Evolutionary conservation across 225 moss, liverwort and hornwort species (phyloP), one percentile per base, ranked within the genome.

Genomic region (Sphagnum tenellum): DNA sequence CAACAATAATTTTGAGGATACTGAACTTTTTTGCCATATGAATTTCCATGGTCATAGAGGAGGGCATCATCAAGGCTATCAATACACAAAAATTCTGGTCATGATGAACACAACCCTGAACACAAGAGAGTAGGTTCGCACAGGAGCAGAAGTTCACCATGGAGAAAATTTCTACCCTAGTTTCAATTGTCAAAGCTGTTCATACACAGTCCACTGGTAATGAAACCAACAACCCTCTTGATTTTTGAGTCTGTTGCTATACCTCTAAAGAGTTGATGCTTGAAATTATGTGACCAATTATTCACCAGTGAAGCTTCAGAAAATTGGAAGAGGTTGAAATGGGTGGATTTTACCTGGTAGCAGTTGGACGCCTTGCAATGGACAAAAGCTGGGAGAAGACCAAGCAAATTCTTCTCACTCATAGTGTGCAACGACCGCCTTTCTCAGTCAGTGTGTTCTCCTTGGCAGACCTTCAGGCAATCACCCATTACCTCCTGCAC

Each of bases 381-480:
- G 71, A 77, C 66, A 76, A 77, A 68, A 96, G 96, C 61, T 96
- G 96, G 96, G 88, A 89, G 50, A 79, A 92, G 64, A 80, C 87
- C 3, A 96, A 89, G 80, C 74, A 83, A 46, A 77, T 92, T 46
- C 76, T 96, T 2, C 76, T 92, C 44, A 82, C 76, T 54, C 96
- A 90, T 55, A 90, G 88, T 65, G 90, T 96, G 48, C 96, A 96
- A 60, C 82, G 92, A 13, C 96, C 96, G 4, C 96, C 96, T 12
- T 96, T 92, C 70, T 96, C 96, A 10, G 73, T 86, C 60, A 76
- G 79, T 49, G 70, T 92, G 70, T 92, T 85, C 76, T 86, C 96
- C 5, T 71, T 92, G 69, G 66, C 71, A 47, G 92, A 96, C 69
- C 73, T 96, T 73, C 92, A 92, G 74, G 78, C 86, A 67, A 89